Evolutionary conservation across 768 basidiomycete species (phyloP).

Genomic region (Naganishia vaughanmartiniae): DNA sequence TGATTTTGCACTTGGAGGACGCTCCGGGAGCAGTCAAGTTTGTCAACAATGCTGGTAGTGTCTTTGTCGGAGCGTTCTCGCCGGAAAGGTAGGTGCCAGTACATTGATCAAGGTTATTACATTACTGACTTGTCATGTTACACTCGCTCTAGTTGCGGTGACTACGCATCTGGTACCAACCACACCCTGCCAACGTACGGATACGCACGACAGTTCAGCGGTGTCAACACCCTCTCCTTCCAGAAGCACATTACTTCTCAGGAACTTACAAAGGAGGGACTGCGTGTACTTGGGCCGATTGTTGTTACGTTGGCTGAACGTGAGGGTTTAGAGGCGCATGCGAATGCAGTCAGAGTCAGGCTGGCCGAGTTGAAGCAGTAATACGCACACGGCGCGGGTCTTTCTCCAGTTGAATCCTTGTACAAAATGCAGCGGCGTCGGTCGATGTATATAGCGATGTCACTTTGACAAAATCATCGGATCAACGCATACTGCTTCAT

Average conservation of each 20-base stretch:
- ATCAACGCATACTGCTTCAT: too few relatives aligned
- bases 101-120: background rate
- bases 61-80: conserved; percentile 91
- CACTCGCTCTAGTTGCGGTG: conserved; percentile 70
- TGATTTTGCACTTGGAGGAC: conserved; percentile 81
- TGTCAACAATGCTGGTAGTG: conserved; percentile 90
- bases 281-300: conserved; percentile 74
- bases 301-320: conserved; percentile 89
- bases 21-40: conserved; percentile 64
- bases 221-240: conserved; percentile 94
- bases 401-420: background rate
- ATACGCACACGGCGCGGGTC: background rate
- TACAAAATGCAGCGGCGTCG: background rate
- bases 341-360: conserved; percentile 89
- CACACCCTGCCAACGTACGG: conserved; percentile 88
- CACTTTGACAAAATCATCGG: background rate
- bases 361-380: conserved; percentile 52
- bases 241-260: conserved; percentile 99
- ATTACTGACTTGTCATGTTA: background rate
- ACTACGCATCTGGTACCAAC: conserved; percentile 98
- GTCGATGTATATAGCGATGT: background rate
- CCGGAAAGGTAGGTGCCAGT: conserved; percentile 77
- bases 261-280: conserved; percentile 75
- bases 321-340: conserved; percentile 91
- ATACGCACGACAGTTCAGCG: conserved; percentile 96